phyloP scores from a whole-genome alignment of 2,329 filamentous ascomycete species.

The Diaporthe vexans region DNA sequence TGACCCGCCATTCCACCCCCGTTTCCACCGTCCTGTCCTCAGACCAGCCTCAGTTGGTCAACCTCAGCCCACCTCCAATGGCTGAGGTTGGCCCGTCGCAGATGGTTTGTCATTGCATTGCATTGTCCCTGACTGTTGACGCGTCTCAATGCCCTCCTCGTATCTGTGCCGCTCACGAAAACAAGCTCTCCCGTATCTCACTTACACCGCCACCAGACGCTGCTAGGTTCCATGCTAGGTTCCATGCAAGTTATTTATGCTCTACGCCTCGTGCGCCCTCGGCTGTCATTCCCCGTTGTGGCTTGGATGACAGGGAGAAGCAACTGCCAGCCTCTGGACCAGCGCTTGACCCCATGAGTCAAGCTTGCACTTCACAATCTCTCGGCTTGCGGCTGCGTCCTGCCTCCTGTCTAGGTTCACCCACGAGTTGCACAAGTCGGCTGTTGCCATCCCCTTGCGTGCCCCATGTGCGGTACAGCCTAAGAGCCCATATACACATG shows the following conservation, averaged over 20 bases:
- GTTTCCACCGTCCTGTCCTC: not conserved
- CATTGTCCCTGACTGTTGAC: not conserved
- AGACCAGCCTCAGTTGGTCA: not conserved
- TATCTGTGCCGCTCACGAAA: not conserved
- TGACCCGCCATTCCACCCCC: slow-evolving; percentile 31
- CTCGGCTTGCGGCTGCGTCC: not conserved
- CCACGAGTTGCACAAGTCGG: not conserved
- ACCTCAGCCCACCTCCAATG: slow-evolving; percentile 21
- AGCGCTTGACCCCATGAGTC: slow-evolving; percentile 9
- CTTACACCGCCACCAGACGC: slow-evolving; percentile 17
- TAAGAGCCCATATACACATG: too few relatives aligned
- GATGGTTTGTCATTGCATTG: too few relatives aligned
- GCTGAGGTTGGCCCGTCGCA: not conserved
- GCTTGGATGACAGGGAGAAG: not conserved
- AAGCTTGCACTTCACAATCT: slow-evolving; percentile 25
- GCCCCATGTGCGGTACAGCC: not conserved
- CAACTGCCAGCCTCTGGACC: slow-evolving; percentile 10
- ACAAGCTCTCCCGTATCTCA: slow-evolving; percentile 20
- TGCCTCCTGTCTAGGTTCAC: not conserved
- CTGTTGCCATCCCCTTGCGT: not conserved
- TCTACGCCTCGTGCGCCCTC: not conserved
- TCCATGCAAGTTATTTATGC: slow-evolving; percentile 1
- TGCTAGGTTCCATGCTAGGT: not conserved
- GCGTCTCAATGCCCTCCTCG: not conserved
- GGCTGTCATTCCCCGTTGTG: not conserved